These are phyloP conservation scores for Globisporangium paddicum DNA, from an alignment of 352 stramenopile genomes.

Conservation along the genomic window DNA sequence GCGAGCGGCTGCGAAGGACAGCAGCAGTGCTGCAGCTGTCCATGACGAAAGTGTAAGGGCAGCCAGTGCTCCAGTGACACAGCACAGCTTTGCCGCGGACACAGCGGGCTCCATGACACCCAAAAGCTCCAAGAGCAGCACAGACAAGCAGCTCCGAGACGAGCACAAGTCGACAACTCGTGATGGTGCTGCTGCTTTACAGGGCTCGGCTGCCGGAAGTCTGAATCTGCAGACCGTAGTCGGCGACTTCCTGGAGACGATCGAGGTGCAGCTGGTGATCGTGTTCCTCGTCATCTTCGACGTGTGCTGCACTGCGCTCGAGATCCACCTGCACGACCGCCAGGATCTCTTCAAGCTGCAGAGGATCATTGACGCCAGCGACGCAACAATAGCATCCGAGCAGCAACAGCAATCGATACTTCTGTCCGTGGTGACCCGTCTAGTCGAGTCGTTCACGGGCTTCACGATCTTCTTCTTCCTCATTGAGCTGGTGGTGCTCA, in stretches of 20 bases:
- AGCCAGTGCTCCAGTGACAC: background rate
- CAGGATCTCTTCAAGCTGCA: conserved; percentile 21
- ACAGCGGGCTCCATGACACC: background rate
- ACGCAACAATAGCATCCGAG: too few species aligned
- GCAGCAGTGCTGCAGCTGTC: background rate
- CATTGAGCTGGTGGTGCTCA: conserved; percentile 42
- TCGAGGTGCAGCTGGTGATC: conserved; percentile 43
- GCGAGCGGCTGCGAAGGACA: background rate
- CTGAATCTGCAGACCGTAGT: conserved; percentile 7
- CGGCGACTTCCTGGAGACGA: conserved; percentile 44
- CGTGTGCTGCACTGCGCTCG: conserved; percentile 28
- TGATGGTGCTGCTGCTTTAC: background rate
- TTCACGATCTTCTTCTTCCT: conserved; percentile 64
- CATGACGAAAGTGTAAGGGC: background rate
- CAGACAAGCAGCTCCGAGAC: background rate
- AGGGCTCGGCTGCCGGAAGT: background rate
- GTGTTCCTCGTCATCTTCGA: conserved; percentile 51
- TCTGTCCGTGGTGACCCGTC: conserved; percentile 16
- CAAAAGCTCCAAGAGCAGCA: background rate
- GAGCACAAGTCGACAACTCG: background rate
- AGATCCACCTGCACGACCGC: conserved; percentile 31
- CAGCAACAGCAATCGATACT: background rate
- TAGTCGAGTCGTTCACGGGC: conserved; percentile 49
- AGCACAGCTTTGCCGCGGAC: background rate
- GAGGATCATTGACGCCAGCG: background rate